A percentile compares a stretch with the other conserved stretches of the same genome.
Evolutionary conservation across 2,329 filamentous ascomycete genomes (phyloP).

Genomic region (Rutstroemia sp.): DNA sequence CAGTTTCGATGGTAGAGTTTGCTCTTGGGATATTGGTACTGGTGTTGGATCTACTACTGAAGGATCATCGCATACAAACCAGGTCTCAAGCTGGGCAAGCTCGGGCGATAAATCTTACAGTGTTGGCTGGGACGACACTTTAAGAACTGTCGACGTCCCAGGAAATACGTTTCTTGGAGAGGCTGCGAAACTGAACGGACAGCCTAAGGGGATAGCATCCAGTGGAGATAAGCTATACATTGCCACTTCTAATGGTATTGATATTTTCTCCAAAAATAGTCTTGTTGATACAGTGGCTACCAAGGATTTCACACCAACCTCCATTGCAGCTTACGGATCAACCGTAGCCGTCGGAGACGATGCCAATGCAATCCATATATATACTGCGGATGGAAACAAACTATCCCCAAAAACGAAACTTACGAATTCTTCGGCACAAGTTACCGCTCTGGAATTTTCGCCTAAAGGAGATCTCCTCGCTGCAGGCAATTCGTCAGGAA

Average conservation of each 20-base stretch:
- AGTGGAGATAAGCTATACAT: slow-evolving; percentile 43
- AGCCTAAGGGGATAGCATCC: slow-evolving; percentile 68
- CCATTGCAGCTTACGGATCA: slow-evolving; percentile 61
- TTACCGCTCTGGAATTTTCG: slow-evolving; percentile 81
- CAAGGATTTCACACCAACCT: slow-evolving; percentile 58
- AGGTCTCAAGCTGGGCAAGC: slow-evolving; percentile 68
- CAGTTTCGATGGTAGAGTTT: slow-evolving; percentile 83
- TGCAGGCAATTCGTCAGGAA: slow-evolving; percentile 75
- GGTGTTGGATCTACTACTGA: slow-evolving; percentile 67
- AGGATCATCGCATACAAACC: slow-evolving; percentile 77
- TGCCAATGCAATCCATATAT: slow-evolving; percentile 69
- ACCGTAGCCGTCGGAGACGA: slow-evolving; percentile 71
- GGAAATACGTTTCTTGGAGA: slow-evolving; percentile 69
- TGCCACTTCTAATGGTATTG: slow-evolving; percentile 47
- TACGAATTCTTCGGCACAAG: slow-evolving; percentile 59
- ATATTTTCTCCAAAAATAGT: slow-evolving; percentile 53
- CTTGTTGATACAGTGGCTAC: slow-evolving; percentile 50
- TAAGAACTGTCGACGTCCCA: slow-evolving; percentile 69
- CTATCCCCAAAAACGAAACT: slow-evolving; percentile 42
- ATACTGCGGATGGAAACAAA: slow-evolving; percentile 52
- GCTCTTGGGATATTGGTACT: slow-evolving; percentile 69
- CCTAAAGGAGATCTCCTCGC: slow-evolving; percentile 69
- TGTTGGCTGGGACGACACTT: slow-evolving; percentile 88
- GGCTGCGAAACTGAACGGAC: slow-evolving; percentile 60
- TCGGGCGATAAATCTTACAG: slow-evolving; percentile 64